Evolutionary conservation across 2,329 filamentous ascomycete species (phyloP), one percentile per base, ranked within the genome.

Genomic region (Scolecobasidium constrictum): DNA sequence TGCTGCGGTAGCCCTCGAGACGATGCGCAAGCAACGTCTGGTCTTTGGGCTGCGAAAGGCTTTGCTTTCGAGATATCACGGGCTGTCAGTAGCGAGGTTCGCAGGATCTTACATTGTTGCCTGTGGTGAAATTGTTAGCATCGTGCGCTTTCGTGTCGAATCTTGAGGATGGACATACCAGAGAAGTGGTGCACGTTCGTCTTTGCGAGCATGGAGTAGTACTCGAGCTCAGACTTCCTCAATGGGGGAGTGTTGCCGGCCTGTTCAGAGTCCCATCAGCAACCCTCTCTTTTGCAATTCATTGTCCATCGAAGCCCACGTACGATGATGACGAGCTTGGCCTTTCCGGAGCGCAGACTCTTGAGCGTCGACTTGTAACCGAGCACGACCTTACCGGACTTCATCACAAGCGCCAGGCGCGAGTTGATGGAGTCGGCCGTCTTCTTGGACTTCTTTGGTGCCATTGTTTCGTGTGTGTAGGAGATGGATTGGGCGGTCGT

Each of bases 221-320:
- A 95, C 75, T 95, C 90, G 51, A 95, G 80, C 77, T 96, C 90
- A 61, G 79, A 86, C 83, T 96, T 98, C 69, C 90, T 82, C 60
- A 98, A 85, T 68, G 92, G 92, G 64, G 90, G 88, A 56, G 88
- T 94, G 78, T 98, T 96, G 72, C 85, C 87, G 57, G 82, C 65
- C n/a, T 26, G 12, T 19, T n/a, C n/a, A n/a, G n/a, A n/a, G n/a
- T n/a, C n/a, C n/a, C n/a, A n/a, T 11, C 26, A 11, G 26, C 13
- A n/a, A n/a, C n/a, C n/a, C n/a, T n/a, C n/a, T n/a, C n/a, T n/a
- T n/a, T n/a, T n/a, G n/a, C n/a, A n/a, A n/a, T n/a, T n/a, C n/a
- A n/a, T n/a, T n/a, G n/a, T n/a, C n/a, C n/a, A n/a, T n/a, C n/a
- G n/a, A n/a, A n/a, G n/a, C n/a, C n/a, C n/a, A n/a, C 26, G 38